Base-by-base conservation (phyloP, 2,329 filamentous ascomycete species). In the Colletotrichum zoysiae region DNA sequence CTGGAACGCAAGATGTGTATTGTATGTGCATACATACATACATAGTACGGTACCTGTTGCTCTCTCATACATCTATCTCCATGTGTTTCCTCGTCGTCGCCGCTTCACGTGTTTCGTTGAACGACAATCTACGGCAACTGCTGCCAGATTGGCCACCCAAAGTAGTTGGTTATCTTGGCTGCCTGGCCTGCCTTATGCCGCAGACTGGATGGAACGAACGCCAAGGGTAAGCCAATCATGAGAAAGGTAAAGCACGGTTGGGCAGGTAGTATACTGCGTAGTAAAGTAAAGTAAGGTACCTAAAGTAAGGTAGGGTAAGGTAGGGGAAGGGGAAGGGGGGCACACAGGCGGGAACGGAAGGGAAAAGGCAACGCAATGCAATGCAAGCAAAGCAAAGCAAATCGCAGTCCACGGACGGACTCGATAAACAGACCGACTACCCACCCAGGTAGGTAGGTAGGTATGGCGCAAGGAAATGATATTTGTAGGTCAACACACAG, bases 341-440 rank as follows among this genome's bases (percentile, higher is more conserved):
- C 63, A 65, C 63, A 58, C 26, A n/a, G 42, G 63, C 16, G 20
- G 30, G 59, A 23, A 61, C 30, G 46, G 59, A 61, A 61, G 59
- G 59, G 23, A 50, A 40, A 50, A 50, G 44, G 30, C 14, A 61
- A 50, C 26, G 44, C 44, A 61, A 23, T 20, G 38, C 40, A 60
- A 42, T 40, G 40, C 42, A 40, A 58, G 35, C 26, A 18, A 55
- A 35, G 30, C 12, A 35, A 40, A 58, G 14, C 26, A 30, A 55
- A 35, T 9, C 12, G 23, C 59, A 50, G 59, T 20, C 59, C 26
- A 23, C 26, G 23, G 57, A 23, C 40, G 23, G 57, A 48, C 20
- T 50, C 30, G 59, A 48, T 33, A 38, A 44, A n/a, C 42, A 0
- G 18, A 20, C 5, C 4, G 30, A 30, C 30, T 30, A 30, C 30